Evolutionary conservation across 2,329 filamentous ascomycete species (phyloP), one percentile per base, ranked within the genome.

Genomic region (Alternaria alternata): DNA sequence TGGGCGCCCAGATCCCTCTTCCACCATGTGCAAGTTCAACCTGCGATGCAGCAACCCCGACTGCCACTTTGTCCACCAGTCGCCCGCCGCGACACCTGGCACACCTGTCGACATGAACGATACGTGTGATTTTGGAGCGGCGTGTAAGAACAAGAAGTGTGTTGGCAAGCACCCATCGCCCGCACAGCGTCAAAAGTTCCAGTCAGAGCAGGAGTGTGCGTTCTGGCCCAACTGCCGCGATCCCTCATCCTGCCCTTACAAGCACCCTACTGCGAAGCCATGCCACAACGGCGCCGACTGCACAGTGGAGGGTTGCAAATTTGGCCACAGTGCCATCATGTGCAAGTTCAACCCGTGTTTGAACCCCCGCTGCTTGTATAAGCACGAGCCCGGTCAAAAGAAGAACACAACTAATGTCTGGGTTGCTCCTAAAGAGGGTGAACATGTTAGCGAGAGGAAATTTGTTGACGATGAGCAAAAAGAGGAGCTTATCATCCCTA

Each of bases 121-220:
- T 72, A 84, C 86, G 18, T 99, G 95, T 82, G 86, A 86, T 18
- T 98, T 91, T 71, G 94, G 93, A 20, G 93, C 89, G 2, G 93
- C 93, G 8, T 99, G 95, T 87, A 96, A 95, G 81, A 99, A 98
- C 84, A 86, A 88, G 72, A 98, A 98, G 81, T 99, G 95, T 75
- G 91, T 91, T 8, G 94, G 87, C 30, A 91, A 93, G 60, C 95
- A 99, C 78, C 95, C 95, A 3, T 97, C 94, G 7, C 95, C 95
- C 1, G 93, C 94, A 6, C 87, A 91, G 69, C 92, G 89, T 76
- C 82, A 87, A 52, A 88, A 89, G 26, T 92, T 94, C 76, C 91
- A 96, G 80, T 86, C 88, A 60, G 91, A 95, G 77, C 89, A 91
- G 77, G 90, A 96, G 73, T 97, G 94, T 87, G 92, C 91, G 75